Base-by-base conservation (phyloP, 208 protist species). In the Crithidia mellificae region DNA sequence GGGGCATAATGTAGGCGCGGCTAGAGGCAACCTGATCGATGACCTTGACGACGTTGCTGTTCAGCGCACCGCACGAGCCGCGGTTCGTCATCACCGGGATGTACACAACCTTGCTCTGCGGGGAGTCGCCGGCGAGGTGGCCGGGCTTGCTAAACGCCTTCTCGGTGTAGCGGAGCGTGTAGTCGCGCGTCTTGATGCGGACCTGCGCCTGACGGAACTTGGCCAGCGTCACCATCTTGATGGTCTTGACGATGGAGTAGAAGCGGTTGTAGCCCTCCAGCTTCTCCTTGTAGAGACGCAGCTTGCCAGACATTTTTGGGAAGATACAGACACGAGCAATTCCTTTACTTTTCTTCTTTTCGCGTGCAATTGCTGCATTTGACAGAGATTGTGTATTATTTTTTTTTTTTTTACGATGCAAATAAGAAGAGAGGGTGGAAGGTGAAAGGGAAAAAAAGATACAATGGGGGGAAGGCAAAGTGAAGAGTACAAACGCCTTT, bases 171-270 rank as follows among this genome's bases (percentile, higher is more conserved):
- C 91, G 84, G 30, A 96, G 80, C 19, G 88, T 94, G 77, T 86
- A 92, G 57, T 96, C 91, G 53, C 91, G 88, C 14, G 89, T 96
- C 68, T 91, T 92, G 29, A 88, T 83, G 51, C 88, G 85, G 29
- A 57, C 55, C 74, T 94, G 85, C 17, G 85, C 74, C 56, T 81
- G 74, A 25, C 89, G 86, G 73, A 86, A 96, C 70, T 96, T 96
- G 27, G 91, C 88, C 55, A 96, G 72, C 20, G 91, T 94, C n/a
- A 96, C 89, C 87, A 93, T 94, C 77, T 96, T 96, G 54, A 96
- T 96, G 17, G 91, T 96, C 80, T 93, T 96, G 34, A 96, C 88
- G 51, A 96, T 96, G 25, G 83, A 88, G 79, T 96, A 93, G 78
- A 94, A 96, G 62, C 78, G 77, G 68, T 96, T 96, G 77, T 96